Conservation (phyloP, 352 stramenopile genomes). For the Phytophthora vignae region DNA sequence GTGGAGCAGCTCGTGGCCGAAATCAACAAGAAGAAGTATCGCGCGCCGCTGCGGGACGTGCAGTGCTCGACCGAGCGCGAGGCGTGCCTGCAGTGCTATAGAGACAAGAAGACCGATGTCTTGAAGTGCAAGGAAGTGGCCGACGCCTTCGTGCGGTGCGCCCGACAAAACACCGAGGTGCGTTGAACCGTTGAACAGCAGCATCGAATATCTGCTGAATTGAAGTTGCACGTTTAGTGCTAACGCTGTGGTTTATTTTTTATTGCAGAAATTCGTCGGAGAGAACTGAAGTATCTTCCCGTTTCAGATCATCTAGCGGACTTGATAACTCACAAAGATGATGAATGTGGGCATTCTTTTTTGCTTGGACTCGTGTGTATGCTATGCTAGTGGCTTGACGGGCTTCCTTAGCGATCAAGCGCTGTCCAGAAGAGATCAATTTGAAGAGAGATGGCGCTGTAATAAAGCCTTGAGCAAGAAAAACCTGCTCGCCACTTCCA, state of each 20-base stretch:
- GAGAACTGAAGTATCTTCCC: conserved; percentile 50
- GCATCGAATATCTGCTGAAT: neutral
- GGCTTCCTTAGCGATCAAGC: conserved; percentile 24
- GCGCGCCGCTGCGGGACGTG: conserved; percentile 81
- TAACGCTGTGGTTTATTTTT: conserved; percentile 5
- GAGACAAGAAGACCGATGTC: conserved; percentile 80
- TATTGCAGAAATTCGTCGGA: conserved; percentile 69
- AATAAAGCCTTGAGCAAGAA: conserved; percentile 18
- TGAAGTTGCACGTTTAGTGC: neutral
- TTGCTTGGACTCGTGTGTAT: conserved; percentile 6
- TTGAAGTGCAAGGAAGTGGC: conserved; percentile 89
- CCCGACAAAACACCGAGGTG: conserved; percentile 83
- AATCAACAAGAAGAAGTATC: conserved; percentile 87
- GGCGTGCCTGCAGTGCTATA: conserved; percentile 89
- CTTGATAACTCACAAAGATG: conserved; percentile 7
- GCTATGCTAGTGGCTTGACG: conserved; percentile 18
- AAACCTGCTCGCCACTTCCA: neutral
- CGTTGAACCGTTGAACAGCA: conserved; percentile 17
- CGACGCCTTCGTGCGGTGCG: conserved; percentile 85
- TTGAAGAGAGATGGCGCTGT: conserved; percentile 24
- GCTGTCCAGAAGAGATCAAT: conserved; percentile 19
- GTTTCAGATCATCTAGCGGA: conserved; percentile 14
- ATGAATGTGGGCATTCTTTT: conserved; percentile 14
- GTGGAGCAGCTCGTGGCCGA: conserved; percentile 82
- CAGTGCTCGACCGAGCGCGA: conserved; percentile 83